These are phyloP conservation scores for Phtheirospermum japonicum DNA, from an alignment of 257 asterid species.

Conservation along the genomic window DNA sequence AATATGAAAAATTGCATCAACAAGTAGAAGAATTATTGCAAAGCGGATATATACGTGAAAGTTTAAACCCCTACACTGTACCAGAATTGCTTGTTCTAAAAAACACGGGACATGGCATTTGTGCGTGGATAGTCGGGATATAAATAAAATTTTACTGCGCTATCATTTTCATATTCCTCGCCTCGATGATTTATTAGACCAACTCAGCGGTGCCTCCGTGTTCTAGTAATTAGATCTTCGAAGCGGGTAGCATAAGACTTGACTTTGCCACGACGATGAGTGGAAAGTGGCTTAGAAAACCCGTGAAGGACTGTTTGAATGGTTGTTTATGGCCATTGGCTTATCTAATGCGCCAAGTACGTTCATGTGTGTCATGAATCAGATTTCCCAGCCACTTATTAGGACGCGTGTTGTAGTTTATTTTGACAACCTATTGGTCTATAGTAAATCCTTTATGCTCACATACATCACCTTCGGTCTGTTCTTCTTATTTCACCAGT, in stretches of 20 bases:
- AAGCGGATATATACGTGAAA: no score
- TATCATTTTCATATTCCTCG: not conserved
- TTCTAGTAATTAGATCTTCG: not conserved
- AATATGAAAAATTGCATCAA: no score
- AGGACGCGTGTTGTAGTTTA: not conserved
- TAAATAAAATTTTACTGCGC: not conserved
- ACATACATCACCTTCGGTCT: not conserved
- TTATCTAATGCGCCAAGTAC: not conserved
- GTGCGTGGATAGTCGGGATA: not conserved
- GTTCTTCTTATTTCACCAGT: not conserved
- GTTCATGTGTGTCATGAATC: not conserved
- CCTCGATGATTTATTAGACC: not conserved
- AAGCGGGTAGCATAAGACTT: not conserved
- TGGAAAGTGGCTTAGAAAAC: not conserved
- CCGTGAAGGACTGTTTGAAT: not conserved
- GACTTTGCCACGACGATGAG: not conserved
- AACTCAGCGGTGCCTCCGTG: not conserved
- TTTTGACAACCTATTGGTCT: not conserved
- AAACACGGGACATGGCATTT: not conserved
- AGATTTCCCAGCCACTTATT: not conserved
- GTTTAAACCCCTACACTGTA: no score
- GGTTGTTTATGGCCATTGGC: not conserved
- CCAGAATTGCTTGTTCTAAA: no score
- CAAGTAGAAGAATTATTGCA: no score
- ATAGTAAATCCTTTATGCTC: not conserved